Base-by-base conservation (phyloP, 805 yeast species). In the Candida mattraensis region DNA sequence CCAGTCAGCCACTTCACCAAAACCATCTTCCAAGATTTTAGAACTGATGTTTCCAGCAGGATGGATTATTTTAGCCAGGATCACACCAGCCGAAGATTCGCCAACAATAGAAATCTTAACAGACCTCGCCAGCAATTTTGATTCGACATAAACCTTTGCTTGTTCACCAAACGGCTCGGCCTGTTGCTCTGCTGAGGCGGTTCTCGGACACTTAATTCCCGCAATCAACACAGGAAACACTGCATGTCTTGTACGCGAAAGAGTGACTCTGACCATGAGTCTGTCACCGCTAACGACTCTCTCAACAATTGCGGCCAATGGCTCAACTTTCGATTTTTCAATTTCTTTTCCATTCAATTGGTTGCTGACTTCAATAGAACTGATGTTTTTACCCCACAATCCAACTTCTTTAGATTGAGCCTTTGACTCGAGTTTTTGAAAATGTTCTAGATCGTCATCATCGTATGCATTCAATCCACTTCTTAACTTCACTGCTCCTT, bases 21-120 rank as follows among this genome's bases (percentile, higher is more conserved):
- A 67, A 8, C 96, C 96, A 37, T 68, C 69, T 38, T 72, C 76
- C 40, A 87, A 68, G 38, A 87, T 63, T 45, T 76, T 74, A 46
- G 78, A 83, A 39, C 83, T 77, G 49, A 86, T 79, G 43, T 80
- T 79, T 12, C 95, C 95, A 4, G 84, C 83, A 20, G 94, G 87
- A 53, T 84, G 91, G 37, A 67, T 54, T 23, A 86, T 58, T 30
- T 73, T 62, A 13, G 71, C 84, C 36, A 81, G 65, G 7, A 81
- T 73, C 18, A 78, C 72, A 8, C 84, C 86, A n/a, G 70, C 60
- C 34, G 80, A 72, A 27, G 73, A 73, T 44, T 71, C 76, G 21
- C 88, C 91, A 21, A 83, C 44, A 40, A 84, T 63, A 2, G 69
- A 58, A 17, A 79, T 74, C 37, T 72, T 71, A 21, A 80, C 79